phyloP scores from a whole-genome alignment of 2,329 filamentous ascomycete genomes.

The Colletotrichum tabaci region DNA sequence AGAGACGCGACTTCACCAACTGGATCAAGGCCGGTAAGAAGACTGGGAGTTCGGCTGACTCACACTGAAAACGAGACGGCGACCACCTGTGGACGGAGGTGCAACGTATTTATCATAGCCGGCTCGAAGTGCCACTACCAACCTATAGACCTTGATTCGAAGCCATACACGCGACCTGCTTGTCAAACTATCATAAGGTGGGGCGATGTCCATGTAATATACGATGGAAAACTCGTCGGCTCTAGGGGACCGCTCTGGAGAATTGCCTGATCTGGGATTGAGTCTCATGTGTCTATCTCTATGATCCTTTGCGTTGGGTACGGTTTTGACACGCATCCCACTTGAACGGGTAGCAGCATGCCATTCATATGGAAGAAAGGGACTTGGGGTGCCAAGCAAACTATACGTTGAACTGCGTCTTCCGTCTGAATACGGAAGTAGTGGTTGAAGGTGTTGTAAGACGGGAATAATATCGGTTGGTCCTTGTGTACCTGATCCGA shows the following conservation, averaged over 20 bases:
- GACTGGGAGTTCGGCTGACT: conserved; percentile 9
- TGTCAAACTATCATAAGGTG: not conserved
- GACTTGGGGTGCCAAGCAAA: too few relatives aligned
- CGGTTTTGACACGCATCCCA: too few relatives aligned
- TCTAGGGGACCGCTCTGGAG: not conserved
- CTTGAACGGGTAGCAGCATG: not conserved
- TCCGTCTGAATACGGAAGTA: not conserved
- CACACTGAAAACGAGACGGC: not conserved
- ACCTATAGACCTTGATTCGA: not conserved
- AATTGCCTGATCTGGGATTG: not conserved
- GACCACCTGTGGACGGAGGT: not conserved
- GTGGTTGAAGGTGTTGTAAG: not conserved
- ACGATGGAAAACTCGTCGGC: not conserved
- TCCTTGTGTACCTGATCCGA: too few relatives aligned
- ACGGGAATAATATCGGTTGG: not conserved
- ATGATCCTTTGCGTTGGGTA: not conserved
- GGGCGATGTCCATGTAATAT: not conserved
- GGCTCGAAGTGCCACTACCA: not conserved
- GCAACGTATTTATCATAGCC: not conserved
- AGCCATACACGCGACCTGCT: not conserved
- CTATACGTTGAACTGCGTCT: too few relatives aligned
- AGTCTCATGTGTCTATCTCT: not conserved
- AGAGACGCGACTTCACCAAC: conserved; percentile 83
- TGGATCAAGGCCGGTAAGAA: conserved; percentile 70
- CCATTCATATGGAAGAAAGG: too few relatives aligned